Conservation (phyloP, 208 protist species). For the Leishmania lainsoni region DNA sequence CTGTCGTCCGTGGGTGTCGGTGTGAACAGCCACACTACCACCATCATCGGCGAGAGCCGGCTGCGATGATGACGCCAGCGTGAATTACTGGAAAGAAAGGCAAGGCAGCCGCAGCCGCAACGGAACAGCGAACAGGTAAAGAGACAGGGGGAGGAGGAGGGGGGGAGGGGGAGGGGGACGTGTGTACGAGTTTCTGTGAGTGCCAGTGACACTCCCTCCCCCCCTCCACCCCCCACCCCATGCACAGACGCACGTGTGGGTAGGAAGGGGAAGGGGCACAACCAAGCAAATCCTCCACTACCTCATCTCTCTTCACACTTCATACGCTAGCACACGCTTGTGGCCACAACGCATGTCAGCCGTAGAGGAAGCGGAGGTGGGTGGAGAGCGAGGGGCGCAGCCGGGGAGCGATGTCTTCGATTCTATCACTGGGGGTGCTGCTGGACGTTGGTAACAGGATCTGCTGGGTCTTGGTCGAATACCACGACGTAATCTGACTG, state of each 20-base stretch:
- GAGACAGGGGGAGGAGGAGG: background rate
- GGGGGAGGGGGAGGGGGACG: no score
- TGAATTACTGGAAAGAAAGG: background rate
- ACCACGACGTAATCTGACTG: constrained; percentile 24
- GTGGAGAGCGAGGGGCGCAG: background rate
- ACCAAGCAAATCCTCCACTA: no score
- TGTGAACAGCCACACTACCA: no score
- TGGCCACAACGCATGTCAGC: background rate
- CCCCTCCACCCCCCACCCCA: no score
- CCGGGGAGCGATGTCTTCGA: background rate
- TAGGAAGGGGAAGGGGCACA: no score
- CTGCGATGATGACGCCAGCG: background rate
- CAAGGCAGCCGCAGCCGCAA: no score
- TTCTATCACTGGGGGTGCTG: background rate
- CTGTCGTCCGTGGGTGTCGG: no score
- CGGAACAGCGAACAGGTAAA: no score
- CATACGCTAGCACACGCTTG: background rate
- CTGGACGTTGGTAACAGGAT: background rate
- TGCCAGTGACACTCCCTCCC: no score
- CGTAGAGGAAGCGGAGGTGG: background rate
- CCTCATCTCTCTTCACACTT: background rate
- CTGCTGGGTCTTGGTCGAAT: constrained; percentile 12
- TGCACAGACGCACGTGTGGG: background rate
- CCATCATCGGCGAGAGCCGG: background rate
- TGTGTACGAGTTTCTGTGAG: no score